Evolutionary conservation across 352 stramenopile genomes (phyloP).

Genomic region (Plasmopara muralis): DNA sequence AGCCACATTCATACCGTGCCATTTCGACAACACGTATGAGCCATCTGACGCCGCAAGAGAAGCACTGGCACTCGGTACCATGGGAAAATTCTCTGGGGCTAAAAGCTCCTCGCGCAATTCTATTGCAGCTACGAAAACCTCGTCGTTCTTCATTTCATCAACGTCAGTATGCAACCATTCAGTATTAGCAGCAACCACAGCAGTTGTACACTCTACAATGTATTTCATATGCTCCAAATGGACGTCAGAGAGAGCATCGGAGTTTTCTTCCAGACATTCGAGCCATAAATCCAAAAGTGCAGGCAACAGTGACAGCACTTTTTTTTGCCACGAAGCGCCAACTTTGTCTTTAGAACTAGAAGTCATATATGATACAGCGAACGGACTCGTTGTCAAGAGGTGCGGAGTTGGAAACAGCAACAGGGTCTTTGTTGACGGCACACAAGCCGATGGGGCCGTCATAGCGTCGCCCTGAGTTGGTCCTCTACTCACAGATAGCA

Average conservation of each 20-base stretch:
- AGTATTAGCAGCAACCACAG: conserved; percentile 48
- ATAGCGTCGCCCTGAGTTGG: background rate
- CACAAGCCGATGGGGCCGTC: conserved; percentile 9
- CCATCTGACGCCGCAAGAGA: conserved; percentile 40
- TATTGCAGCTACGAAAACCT: conserved; percentile 31
- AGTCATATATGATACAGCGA: conserved; percentile 12
- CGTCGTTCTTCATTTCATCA: conserved; percentile 19
- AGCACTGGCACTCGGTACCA: conserved; percentile 42
- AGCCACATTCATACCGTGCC: conserved; percentile 68
- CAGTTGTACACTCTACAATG: conserved; percentile 61
- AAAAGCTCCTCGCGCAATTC: conserved; percentile 54
- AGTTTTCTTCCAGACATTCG: conserved; percentile 52
- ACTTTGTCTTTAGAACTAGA: conserved; percentile 14
- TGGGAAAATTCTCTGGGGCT: conserved; percentile 41
- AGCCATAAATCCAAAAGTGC: conserved; percentile 72
- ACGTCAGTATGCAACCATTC: conserved; percentile 13
- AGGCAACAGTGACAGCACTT: conserved; percentile 47
- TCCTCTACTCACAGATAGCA: conserved; percentile 38
- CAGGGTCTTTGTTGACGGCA: conserved; percentile 34
- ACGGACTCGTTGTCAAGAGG: conserved; percentile 30
- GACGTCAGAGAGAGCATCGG: conserved; percentile 48
- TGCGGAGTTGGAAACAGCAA: conserved; percentile 43
- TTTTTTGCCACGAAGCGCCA: conserved; percentile 60
- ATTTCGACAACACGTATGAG: conserved; percentile 38
- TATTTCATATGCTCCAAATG: conserved; percentile 71